phyloP scores from a whole-genome alignment of 208 protist species.

The Trypanosomatidae sp. region DNA sequence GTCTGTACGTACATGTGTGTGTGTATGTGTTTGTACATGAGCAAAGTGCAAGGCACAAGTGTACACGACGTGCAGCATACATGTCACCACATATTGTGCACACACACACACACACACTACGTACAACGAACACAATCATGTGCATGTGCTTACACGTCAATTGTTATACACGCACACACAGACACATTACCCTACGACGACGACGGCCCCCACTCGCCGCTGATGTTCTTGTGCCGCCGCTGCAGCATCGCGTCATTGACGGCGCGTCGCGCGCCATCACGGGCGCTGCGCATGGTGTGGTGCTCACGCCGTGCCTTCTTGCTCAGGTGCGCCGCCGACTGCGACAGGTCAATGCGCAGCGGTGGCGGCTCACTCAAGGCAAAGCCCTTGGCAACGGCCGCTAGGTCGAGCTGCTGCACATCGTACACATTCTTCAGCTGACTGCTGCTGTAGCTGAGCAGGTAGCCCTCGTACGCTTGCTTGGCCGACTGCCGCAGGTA shows the following conservation, averaged over 20 bases:
- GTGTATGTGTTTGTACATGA: background rate
- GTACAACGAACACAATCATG: background rate
- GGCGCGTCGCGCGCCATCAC: constrained; percentile 37
- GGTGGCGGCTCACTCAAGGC: constrained; percentile 84
- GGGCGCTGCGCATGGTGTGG: constrained; percentile 49
- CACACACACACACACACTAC: background rate
- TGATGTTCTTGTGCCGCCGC: constrained; percentile 68
- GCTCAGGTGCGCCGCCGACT: constrained; percentile 83
- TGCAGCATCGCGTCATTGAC: constrained; percentile 26
- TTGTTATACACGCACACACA: background rate
- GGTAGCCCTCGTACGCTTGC: constrained; percentile 97
- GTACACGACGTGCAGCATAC: background rate
- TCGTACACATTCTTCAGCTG: constrained; percentile 98
- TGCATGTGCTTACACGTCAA: background rate
- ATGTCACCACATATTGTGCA: background rate
- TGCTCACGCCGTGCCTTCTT: constrained; percentile 80
- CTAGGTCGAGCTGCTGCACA: constrained; percentile 94
- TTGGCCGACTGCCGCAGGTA: constrained; percentile 95
- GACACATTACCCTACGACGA: no score
- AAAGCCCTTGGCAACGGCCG: constrained; percentile 90
- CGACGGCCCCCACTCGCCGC: constrained; percentile 70
- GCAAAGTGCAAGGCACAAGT: background rate
- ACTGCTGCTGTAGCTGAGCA: constrained; percentile 97
- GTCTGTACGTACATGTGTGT: background rate
- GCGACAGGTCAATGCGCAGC: constrained; percentile 86